phyloP scores from a whole-genome alignment of 176 grass and related monocot species.

The Triticum dicoccoides region DNA sequence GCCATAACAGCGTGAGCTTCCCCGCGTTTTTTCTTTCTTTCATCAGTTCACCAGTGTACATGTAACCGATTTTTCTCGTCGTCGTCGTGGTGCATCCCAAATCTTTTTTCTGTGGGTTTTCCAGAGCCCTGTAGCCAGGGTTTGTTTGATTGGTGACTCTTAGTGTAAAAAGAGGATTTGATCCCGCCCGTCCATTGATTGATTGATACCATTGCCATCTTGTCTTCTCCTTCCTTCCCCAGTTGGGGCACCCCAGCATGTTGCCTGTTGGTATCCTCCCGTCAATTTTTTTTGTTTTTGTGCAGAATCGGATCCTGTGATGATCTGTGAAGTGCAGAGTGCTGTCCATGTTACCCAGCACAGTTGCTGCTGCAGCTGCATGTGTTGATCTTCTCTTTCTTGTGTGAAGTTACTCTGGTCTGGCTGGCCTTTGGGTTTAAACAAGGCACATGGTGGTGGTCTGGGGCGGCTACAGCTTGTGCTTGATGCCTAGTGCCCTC shows the following conservation, averaged over 20 bases:
- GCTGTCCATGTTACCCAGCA: neutral
- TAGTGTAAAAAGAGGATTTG: conserved; percentile 93
- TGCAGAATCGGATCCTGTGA: conserved; percentile 5
- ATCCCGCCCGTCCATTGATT: conserved; percentile 79
- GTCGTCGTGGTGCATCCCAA: conserved; percentile 20
- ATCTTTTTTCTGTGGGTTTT: conserved; percentile 64
- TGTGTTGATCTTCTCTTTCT: conserved; percentile 21
- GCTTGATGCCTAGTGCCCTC: conserved; percentile 1
- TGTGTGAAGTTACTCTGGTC: conserved; percentile 16
- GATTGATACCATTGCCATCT: conserved; percentile 29
- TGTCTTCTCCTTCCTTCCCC: neutral
- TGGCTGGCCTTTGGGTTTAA: conserved; percentile 9
- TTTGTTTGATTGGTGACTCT: conserved; percentile 61
- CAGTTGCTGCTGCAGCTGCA: conserved; percentile 1
- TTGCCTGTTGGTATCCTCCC: too few relatives aligned
- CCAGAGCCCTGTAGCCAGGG: conserved; percentile 70
- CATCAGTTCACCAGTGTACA: conserved; percentile 41
- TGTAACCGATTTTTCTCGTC: conserved; percentile 56
- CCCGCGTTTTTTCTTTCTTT: neutral
- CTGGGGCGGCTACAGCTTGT: conserved; percentile 16
- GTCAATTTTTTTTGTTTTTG: neutral
- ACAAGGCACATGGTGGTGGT: conserved; percentile 13
- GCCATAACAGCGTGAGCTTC: conserved; percentile 84
- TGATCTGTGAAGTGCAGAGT: neutral
- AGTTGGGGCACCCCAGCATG: too few relatives aligned